Evolutionary conservation across 768 basidiomycete species (phyloP).

Genomic region (Sporobolomyces phaffii): DNA sequence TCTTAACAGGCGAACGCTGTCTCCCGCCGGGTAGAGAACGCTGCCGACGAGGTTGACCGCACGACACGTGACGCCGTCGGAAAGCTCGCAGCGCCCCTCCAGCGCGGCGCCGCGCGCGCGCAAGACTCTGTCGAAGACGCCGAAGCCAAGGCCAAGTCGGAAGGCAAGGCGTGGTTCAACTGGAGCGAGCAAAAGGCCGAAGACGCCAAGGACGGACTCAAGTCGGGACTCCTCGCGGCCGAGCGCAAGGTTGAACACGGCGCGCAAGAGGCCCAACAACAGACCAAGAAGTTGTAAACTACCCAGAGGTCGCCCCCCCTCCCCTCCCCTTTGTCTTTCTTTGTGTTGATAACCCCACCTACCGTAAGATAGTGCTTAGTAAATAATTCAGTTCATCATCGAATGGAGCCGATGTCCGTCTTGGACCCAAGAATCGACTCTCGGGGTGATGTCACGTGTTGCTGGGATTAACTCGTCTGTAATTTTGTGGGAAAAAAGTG

Average conservation of each 20-base stretch:
- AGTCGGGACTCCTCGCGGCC: slow-evolving; percentile 18
- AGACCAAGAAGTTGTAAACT: slow-evolving; percentile 27
- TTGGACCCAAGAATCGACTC: too few species aligned
- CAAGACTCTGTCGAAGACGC: not conserved
- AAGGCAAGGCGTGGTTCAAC: slow-evolving; percentile 22
- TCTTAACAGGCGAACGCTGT: not conserved
- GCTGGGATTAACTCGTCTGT: too few species aligned
- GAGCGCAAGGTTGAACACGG: slow-evolving; percentile 18
- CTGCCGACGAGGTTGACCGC: slow-evolving; percentile 3
- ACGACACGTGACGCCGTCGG: not conserved
- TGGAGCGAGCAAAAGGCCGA: slow-evolving; percentile 24
- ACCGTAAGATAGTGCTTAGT: not conserved
- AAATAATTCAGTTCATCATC: not conserved
- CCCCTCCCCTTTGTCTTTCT: not conserved
- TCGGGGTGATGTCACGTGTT: too few species aligned
- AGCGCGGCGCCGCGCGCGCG: not conserved
- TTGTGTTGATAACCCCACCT: not conserved
- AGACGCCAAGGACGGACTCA: slow-evolving; percentile 25
- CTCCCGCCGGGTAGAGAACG: not conserved
- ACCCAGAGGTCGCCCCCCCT: not conserved
- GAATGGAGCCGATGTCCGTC: too few species aligned
- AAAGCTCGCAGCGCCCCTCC: slow-evolving; percentile 3
- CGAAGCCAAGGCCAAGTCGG: slow-evolving; percentile 4
- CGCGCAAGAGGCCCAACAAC: slow-evolving; percentile 24
- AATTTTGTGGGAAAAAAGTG: too few species aligned